Evolutionary conservation across 2,329 filamentous ascomycete species (phyloP).

Genomic region (Calonectria naviculata): DNA sequence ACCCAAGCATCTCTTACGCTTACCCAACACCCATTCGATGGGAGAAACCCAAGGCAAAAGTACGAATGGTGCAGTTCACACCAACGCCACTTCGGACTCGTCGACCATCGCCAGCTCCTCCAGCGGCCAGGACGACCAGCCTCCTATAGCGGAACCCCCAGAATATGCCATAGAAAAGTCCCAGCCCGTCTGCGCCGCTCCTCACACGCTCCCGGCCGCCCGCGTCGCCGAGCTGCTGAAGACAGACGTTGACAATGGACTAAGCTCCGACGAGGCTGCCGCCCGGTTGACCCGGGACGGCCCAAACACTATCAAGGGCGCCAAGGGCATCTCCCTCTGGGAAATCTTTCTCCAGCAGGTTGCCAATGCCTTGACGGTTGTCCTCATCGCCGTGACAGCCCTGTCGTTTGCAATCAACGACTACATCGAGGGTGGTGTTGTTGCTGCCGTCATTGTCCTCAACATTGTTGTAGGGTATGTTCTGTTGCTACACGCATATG

Average conservation of each 20-base stretch:
- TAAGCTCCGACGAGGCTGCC: slow-evolving; percentile 71
- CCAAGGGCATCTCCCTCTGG: slow-evolving; percentile 78
- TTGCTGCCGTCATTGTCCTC: slow-evolving; percentile 72
- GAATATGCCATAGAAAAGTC: slow-evolving; percentile 51
- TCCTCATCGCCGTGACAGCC: slow-evolving; percentile 80
- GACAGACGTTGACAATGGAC: slow-evolving; percentile 66
- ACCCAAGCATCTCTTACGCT: slow-evolving; percentile 29
- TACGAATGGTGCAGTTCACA: slow-evolving; percentile 55
- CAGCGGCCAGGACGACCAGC: slow-evolving; percentile 49
- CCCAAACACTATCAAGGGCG: slow-evolving; percentile 77
- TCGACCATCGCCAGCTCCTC: slow-evolving; percentile 44
- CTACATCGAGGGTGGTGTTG: slow-evolving; percentile 72
- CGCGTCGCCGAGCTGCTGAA: slow-evolving; percentile 51
- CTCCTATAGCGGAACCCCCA: slow-evolving; percentile 52
- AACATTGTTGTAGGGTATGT: slow-evolving; percentile 75
- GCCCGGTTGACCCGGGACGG: slow-evolving; percentile 74
- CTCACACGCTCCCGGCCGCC: slow-evolving; percentile 50
- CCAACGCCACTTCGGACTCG: slow-evolving; percentile 51
- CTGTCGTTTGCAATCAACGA: slow-evolving; percentile 74
- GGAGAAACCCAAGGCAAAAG: slow-evolving; percentile 50
- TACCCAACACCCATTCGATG: slow-evolving; percentile 53
- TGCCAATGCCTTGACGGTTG: slow-evolving; percentile 80
- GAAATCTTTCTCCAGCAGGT: slow-evolving; percentile 82
- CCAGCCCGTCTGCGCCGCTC: slow-evolving; percentile 29
- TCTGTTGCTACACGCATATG: slow-evolving; percentile 20